Conservation (phyloP, 768 basidiomycete genomes). For the Kwoniella botswanensis region DNA sequence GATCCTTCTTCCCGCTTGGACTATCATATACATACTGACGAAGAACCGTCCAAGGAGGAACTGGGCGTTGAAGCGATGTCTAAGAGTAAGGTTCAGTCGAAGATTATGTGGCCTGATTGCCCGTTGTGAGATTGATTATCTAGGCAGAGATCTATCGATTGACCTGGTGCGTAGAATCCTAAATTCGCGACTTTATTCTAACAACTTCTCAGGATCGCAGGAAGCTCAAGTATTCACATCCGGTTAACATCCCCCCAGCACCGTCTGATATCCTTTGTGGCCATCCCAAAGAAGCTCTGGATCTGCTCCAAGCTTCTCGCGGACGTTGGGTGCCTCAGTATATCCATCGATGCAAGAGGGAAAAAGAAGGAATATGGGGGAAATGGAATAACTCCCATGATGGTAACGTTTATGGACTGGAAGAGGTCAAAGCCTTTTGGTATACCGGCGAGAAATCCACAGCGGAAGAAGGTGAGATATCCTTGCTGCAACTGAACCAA, state of each 20-base stretch:
- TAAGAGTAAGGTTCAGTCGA: constrained; percentile 42
- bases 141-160: constrained; percentile 38
- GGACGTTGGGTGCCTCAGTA: constrained; percentile 40
- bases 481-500: not conserved
- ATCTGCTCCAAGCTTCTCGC: constrained; percentile 29
- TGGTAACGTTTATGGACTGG: constrained; percentile 33
- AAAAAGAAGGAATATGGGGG: constrained; percentile 27
- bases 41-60: constrained; percentile 32
- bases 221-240: constrained; percentile 40
- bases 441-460: constrained; percentile 40
- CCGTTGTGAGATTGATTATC: constrained; percentile 48
- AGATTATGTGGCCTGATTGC: constrained; percentile 45
- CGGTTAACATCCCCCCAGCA: constrained; percentile 40
- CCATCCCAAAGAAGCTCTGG: constrained; percentile 35
- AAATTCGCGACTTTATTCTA: not conserved
- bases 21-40: constrained; percentile 32
- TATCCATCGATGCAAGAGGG: constrained; percentile 32
- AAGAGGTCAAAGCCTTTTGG: constrained; percentile 48
- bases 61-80: constrained; percentile 44
- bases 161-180: constrained; percentile 31
- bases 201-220: constrained; percentile 29
- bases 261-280: constrained; percentile 35
- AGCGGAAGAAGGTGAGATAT: constrained; percentile 30
- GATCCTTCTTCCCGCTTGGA: constrained; percentile 40
- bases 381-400: constrained; percentile 33